phyloP scores from a whole-genome alignment of 108 stramenopile species.

The Nitzschia palea region DNA sequence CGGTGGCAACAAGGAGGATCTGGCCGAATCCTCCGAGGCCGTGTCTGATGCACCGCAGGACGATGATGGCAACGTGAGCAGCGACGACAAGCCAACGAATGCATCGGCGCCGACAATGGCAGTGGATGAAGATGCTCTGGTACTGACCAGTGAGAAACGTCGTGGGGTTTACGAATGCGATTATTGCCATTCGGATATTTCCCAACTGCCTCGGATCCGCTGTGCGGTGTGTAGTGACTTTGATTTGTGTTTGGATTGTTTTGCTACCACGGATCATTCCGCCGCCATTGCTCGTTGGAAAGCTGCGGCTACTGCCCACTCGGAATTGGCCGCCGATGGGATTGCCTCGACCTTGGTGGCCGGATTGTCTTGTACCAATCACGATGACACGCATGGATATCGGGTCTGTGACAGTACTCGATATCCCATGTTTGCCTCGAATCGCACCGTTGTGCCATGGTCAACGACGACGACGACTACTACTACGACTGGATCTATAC shows the following conservation, averaged over 20 bases:
- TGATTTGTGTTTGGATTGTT: constrained; percentile 88
- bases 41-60: not conserved
- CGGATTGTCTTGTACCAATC: constrained; percentile 48
- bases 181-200: constrained; percentile 83
- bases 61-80: no score
- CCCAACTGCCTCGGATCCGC: constrained; percentile 77
- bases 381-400: constrained; percentile 71
- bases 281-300: constrained; percentile 35
- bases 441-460: not conserved
- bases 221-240: constrained; percentile 86
- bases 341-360: constrained; percentile 36
- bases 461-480: no score
- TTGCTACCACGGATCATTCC: constrained; percentile 61
- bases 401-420: constrained; percentile 80
- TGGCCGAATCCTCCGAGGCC: not conserved
- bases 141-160: constrained; percentile 71
- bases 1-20: not conserved
- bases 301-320: constrained; percentile 23
- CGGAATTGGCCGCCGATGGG: constrained; percentile 42
- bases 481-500: no score
- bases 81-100: no score
- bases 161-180: constrained; percentile 88
- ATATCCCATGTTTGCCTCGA: constrained; percentile 60
- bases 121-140: constrained; percentile 28
- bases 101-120: no score